Evolutionary conservation across 148 eudicot genomes (phyloP).

Genomic region (Camellia sinensis): DNA sequence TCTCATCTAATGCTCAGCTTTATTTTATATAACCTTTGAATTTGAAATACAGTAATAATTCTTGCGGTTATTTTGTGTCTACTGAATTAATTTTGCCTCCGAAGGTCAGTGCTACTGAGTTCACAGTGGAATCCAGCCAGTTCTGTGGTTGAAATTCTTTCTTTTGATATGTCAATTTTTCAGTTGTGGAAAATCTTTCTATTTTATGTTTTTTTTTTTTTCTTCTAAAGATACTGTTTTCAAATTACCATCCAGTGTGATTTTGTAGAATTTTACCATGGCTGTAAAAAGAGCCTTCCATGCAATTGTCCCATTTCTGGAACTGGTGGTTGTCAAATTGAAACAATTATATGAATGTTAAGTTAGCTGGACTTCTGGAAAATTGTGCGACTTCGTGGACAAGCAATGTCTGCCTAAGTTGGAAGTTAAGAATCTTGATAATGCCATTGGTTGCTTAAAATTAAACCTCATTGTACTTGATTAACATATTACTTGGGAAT

Average conservation of each 20-base stretch:
- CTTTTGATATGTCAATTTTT: background rate
- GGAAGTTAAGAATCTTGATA: conserved; percentile 5
- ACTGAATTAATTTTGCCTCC: background rate
- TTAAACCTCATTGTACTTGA: background rate
- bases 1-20: background rate
- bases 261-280: conserved; percentile 3
- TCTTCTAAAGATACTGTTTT: background rate
- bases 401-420: background rate
- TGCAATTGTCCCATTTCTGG: background rate
- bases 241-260: background rate
- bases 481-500: background rate
- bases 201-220: background rate
- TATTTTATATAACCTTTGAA: background rate
- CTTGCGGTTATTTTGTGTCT: background rate
- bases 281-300: background rate
- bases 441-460: conserved; percentile 1
- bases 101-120: background rate
- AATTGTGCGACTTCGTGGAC: background rate
- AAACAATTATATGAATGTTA: background rate
- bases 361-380: background rate
- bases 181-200: background rate
- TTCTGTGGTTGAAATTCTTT: background rate
- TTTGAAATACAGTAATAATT: background rate
- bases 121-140: background rate
- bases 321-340: background rate